phyloP scores from a whole-genome alignment of 306 rosid genomes.

The Purshia tridentata region DNA sequence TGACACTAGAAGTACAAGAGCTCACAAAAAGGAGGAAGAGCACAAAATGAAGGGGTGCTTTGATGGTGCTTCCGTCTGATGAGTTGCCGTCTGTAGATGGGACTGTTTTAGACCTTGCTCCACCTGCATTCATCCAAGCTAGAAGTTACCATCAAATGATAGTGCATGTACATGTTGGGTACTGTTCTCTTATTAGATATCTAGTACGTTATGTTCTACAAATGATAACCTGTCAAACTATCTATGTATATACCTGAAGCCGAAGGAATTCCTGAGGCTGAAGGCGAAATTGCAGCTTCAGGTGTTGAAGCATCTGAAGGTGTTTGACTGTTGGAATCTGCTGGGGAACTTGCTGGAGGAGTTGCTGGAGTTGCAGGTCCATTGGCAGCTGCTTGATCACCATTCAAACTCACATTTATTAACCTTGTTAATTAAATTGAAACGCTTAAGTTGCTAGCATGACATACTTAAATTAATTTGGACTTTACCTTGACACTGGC shows the following conservation, averaged over 20 bases:
- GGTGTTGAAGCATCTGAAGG: slow-evolving; percentile 26
- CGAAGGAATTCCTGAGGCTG: slow-evolving; percentile 48
- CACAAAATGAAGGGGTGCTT: slow-evolving; percentile 32
- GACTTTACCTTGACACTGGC: slow-evolving; percentile 50
- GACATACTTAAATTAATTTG: no score
- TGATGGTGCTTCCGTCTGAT: slow-evolving; percentile 43
- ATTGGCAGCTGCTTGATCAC: slow-evolving; percentile 32
- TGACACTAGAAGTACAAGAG: slow-evolving; percentile 33
- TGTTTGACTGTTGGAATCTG: slow-evolving; percentile 41
- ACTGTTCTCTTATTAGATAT: no score
- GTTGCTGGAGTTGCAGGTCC: slow-evolving; percentile 39
- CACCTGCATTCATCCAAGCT: slow-evolving; percentile 31
- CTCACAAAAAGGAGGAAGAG: slow-evolving; percentile 37
- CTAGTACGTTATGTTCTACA: no score
- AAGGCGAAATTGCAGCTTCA: slow-evolving; percentile 44
- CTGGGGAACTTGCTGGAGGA: slow-evolving; percentile 43
- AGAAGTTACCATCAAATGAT: background rate
- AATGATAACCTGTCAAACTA: background rate
- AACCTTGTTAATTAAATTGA: no score
- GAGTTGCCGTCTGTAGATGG: slow-evolving; percentile 42
- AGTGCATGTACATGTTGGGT: background rate
- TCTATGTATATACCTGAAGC: slow-evolving; percentile 23
- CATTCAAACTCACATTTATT: background rate
- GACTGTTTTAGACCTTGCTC: slow-evolving; percentile 48
- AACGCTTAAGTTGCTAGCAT: no score